phyloP scores from a whole-genome alignment of 2,329 filamentous ascomycete species.

The Aspergillus piperis region DNA sequence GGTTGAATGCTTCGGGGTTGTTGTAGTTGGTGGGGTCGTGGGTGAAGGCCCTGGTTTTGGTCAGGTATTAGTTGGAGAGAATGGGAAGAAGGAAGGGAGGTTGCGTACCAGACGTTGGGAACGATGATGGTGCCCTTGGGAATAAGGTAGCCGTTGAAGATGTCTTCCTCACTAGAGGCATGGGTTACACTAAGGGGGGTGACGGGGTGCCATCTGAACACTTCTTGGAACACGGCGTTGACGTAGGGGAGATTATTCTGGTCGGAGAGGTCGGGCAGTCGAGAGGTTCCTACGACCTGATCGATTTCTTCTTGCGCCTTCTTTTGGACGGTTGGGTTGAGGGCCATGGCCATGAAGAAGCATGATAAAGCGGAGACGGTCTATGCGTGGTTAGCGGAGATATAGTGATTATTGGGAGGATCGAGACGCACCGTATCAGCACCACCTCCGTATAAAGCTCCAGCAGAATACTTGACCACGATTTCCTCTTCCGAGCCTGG shows the following conservation, averaged over 20 bases:
- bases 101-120: constrained; percentile 14
- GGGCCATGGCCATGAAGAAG: constrained; percentile 17
- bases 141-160: constrained; percentile 11
- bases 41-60: constrained; percentile 1
- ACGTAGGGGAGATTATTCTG: constrained; percentile 11
- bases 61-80: background rate
- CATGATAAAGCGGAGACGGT: constrained; percentile 13
- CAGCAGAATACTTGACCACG: constrained; percentile 9
- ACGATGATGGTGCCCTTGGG: constrained; percentile 8
- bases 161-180: constrained; percentile 5
- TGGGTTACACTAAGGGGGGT: constrained; percentile 8
- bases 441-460: constrained; percentile 7
- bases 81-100: no score
- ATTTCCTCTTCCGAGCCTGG: constrained; percentile 2
- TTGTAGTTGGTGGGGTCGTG: constrained; percentile 11
- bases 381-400: background rate
- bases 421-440: constrained; percentile 12
- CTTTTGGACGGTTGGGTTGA: constrained; percentile 7
- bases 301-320: constrained; percentile 17
- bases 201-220: constrained; percentile 15
- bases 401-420: background rate
- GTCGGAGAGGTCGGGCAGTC: constrained; percentile 5
- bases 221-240: constrained; percentile 14
- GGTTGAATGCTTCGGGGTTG: constrained; percentile 9
- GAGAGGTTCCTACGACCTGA: background rate